A percentile compares a stretch with the other conserved stretches of the same genome.
Conservation (phyloP, 2,329 filamentous ascomycete genomes). For the Cercospora sesami region DNA sequence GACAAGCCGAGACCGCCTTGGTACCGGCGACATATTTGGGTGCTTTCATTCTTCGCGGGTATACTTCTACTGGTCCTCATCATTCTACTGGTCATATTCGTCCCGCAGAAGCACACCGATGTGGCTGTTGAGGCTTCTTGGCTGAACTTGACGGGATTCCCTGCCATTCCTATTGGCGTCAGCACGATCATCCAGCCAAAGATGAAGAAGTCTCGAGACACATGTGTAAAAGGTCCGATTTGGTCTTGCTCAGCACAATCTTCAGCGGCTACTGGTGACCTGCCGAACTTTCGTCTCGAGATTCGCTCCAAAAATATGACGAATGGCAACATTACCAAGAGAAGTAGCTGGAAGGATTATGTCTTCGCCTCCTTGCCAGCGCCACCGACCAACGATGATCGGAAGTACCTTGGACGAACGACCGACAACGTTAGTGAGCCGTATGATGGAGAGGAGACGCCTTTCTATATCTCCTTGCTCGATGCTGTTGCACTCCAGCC, state of each 20-base stretch:
- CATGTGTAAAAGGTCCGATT: constrained; percentile 71
- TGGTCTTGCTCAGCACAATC: constrained; percentile 84
- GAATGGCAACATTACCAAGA: constrained; percentile 5
- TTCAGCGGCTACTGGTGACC: constrained; percentile 60
- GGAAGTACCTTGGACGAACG: constrained; percentile 79
- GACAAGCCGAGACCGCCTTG: constrained; percentile 26
- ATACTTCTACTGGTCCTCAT: constrained; percentile 41
- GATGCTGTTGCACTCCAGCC: constrained; percentile 38
- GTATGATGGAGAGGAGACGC: constrained; percentile 82
- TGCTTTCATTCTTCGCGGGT: constrained; percentile 36
- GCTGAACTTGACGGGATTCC: constrained; percentile 83
- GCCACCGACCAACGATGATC: constrained; percentile 66
- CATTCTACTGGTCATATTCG: constrained; percentile 42
- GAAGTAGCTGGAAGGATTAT: constrained; percentile 32
- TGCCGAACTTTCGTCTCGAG: constrained; percentile 78
- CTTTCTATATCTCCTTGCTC: constrained; percentile 80
- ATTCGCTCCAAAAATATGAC: constrained; percentile 63
- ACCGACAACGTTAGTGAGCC: constrained; percentile 70
- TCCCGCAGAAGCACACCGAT: constrained; percentile 45
- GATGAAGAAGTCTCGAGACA: constrained; percentile 54
- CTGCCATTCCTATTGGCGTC: constrained; percentile 80
- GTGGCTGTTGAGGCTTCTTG: constrained; percentile 57
- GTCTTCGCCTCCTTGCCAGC: constrained; percentile 53
- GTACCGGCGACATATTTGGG: constrained; percentile 35
- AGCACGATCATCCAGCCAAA: constrained; percentile 75